phyloP scores from a whole-genome alignment of 2,329 filamentous ascomycete genomes.

The Aspergillus hortae region DNA sequence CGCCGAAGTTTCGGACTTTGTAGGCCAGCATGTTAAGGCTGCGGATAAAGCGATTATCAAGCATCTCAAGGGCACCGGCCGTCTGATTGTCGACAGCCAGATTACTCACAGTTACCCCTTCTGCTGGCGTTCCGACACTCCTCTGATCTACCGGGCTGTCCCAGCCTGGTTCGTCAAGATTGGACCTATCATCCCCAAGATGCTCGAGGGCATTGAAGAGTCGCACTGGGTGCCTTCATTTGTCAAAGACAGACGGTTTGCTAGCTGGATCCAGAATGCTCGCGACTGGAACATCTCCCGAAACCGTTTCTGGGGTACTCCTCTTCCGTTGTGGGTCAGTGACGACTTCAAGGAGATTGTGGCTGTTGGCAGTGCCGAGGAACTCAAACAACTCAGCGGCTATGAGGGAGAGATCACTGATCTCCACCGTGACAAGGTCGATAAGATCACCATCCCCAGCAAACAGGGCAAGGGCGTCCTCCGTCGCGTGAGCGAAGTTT shows the following conservation, averaged over 20 bases:
- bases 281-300: constrained; percentile 94
- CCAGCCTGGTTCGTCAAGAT: constrained; percentile 95
- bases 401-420: constrained; percentile 78
- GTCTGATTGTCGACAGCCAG: constrained; percentile 79
- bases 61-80: constrained; percentile 70
- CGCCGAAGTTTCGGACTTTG: constrained; percentile 72
- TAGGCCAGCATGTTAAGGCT: constrained; percentile 82
- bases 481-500: constrained; percentile 79
- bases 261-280: constrained; percentile 86
- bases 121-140: constrained; percentile 93
- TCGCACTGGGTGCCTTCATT: constrained; percentile 90
- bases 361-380: constrained; percentile 78
- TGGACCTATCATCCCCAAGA: constrained; percentile 74
- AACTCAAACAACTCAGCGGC: constrained; percentile 82
- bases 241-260: constrained; percentile 88
- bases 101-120: constrained; percentile 89
- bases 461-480: constrained; percentile 81
- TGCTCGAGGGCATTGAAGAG: constrained; percentile 84
- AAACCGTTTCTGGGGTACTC: constrained; percentile 94
- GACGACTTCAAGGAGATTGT: constrained; percentile 84
- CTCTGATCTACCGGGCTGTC: constrained; percentile 86
- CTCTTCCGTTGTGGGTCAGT: constrained; percentile 86
- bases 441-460: constrained; percentile 90
- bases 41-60: constrained; percentile 94
- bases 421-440: constrained; percentile 88